Percentiles rank a stretch among this genome's conserved stretches.
Evolutionary conservation across 257 asterid species (phyloP).

Genomic region (Penstemon barbatus): DNA sequence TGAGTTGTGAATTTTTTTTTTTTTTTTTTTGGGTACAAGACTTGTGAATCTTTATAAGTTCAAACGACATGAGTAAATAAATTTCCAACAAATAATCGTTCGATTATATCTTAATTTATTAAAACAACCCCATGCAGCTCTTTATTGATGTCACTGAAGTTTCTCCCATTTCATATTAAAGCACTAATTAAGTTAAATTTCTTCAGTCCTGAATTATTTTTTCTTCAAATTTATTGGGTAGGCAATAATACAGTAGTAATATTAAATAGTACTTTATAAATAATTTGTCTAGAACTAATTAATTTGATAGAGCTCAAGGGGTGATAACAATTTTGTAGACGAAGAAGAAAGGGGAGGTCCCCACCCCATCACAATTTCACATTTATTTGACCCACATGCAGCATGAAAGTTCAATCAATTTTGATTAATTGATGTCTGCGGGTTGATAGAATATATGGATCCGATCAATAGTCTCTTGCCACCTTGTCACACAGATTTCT

Average conservation of each 20-base stretch:
- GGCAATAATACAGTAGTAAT: constrained; percentile 5
- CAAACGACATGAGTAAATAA: not conserved
- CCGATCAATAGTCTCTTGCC: not conserved
- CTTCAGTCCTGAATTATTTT: not conserved
- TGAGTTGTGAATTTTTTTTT: not conserved
- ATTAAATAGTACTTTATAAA: not conserved
- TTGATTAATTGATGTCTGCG: not conserved
- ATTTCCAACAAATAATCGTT: not conserved
- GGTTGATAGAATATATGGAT: not conserved
- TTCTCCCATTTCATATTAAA: not conserved
- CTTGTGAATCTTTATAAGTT: too few relatives aligned
- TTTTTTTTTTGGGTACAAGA: too few relatives aligned
- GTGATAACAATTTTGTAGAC: not conserved
- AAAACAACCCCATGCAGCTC: constrained; percentile 13
- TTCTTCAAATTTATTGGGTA: constrained; percentile 8
- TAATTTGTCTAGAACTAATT: constrained; percentile 4
- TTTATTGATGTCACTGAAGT: constrained; percentile 5
- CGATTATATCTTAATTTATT: not conserved
- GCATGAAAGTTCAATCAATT: constrained; percentile 26
- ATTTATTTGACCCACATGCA: constrained; percentile 36
- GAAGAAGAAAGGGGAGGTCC: constrained; percentile 20
- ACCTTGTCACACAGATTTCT: too few relatives aligned
- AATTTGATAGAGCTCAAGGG: not conserved
- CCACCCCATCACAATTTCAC: constrained; percentile 28
- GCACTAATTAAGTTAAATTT: constrained; percentile 1